Percentiles rank a stretch among this genome's conserved stretches.
These are phyloP conservation scores for Hansenula sp. DNA, from an alignment of 1,139 yeast genomes.

Conservation along the genomic window DNA sequence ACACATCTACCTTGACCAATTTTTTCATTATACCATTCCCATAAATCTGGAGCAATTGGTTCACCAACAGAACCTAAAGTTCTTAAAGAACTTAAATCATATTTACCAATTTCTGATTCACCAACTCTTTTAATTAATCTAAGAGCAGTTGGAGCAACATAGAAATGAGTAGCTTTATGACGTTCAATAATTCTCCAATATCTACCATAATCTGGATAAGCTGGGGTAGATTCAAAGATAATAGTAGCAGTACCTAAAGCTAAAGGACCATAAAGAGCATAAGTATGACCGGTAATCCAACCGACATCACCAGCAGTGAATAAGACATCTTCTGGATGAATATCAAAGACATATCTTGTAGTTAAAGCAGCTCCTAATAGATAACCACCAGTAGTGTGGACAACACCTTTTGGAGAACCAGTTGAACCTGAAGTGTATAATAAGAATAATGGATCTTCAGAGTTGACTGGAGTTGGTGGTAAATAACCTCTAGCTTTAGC, in stretches of 20 bases:
- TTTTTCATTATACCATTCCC: conserved; percentile 97
- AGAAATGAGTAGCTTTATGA: conserved; percentile 93
- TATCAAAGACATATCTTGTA: conserved; percentile 88
- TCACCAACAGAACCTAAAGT: conserved; percentile 98
- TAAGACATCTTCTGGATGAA: conserved; percentile 80
- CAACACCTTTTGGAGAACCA: conserved; percentile 98
- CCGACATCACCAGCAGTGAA: conserved; percentile 99
- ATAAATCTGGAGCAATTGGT: conserved; percentile 95
- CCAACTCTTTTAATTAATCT: conserved; percentile 95
- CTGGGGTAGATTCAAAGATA: conserved; percentile 97
- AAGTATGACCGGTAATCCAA: conserved; percentile 99
- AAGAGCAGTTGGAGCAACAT: conserved; percentile 97
- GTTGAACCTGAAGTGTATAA: conserved; percentile 96
- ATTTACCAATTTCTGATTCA: conserved; percentile 74
- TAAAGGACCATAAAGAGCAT: conserved; percentile 92
- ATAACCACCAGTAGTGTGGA: conserved; percentile 92
- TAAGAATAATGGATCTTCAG: conserved; percentile 91
- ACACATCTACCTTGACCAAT: conserved; percentile 86
- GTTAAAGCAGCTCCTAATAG: conserved; percentile 93
- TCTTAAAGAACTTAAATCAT: conserved; percentile 86
- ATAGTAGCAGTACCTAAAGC: conserved; percentile 85
- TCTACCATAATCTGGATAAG: conserved; percentile 93
- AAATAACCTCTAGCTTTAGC: conserved; percentile 77
- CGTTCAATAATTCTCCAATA: conserved; percentile 95
- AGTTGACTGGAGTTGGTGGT: conserved; percentile 81